phyloP scores from a whole-genome alignment of 2,329 filamentous ascomycete species.

The Talaromyces sp. region DNA sequence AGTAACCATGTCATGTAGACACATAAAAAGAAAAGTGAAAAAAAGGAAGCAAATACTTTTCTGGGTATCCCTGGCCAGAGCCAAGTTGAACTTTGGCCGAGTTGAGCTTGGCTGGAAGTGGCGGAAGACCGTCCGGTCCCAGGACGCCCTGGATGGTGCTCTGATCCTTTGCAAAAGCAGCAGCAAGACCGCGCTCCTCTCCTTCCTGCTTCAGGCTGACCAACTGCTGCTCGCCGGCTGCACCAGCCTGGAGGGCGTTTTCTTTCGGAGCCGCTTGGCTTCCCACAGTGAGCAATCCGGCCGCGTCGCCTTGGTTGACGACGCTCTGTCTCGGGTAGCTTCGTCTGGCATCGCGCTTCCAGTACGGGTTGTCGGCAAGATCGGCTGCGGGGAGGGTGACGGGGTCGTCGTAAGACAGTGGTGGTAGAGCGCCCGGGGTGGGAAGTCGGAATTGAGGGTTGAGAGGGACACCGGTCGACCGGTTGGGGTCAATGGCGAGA shows the following conservation, averaged over 20 bases:
- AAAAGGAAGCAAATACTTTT: constrained; percentile 51
- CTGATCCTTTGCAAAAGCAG: constrained; percentile 64
- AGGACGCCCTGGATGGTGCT: constrained; percentile 56
- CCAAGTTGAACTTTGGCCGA: constrained; percentile 61
- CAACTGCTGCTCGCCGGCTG: constrained; percentile 67
- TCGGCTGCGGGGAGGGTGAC: constrained; percentile 80
- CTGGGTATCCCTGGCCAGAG: constrained; percentile 62
- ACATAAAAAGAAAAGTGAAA: constrained; percentile 18
- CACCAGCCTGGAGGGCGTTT: constrained; percentile 67
- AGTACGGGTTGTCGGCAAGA: constrained; percentile 89
- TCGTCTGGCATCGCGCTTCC: constrained; percentile 86
- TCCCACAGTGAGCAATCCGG: constrained; percentile 77
- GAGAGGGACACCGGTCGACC: constrained; percentile 85
- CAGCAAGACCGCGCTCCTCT: constrained; percentile 64
- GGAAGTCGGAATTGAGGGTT: constrained; percentile 92
- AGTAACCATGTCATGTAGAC: constrained; percentile 30
- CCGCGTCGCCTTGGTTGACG: constrained; percentile 78
- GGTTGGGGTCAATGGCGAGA: constrained; percentile 76
- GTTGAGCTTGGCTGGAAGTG: constrained; percentile 70
- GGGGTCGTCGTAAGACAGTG: constrained; percentile 70
- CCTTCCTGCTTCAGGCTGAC: constrained; percentile 72
- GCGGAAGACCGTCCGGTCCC: constrained; percentile 74
- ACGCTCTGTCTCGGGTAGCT: constrained; percentile 75
- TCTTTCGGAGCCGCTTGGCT: constrained; percentile 76
- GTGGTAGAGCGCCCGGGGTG: constrained; percentile 67